Base-by-base conservation (phyloP, 768 basidiomycete species). In the Dacryopinax primogenitus region DNA sequence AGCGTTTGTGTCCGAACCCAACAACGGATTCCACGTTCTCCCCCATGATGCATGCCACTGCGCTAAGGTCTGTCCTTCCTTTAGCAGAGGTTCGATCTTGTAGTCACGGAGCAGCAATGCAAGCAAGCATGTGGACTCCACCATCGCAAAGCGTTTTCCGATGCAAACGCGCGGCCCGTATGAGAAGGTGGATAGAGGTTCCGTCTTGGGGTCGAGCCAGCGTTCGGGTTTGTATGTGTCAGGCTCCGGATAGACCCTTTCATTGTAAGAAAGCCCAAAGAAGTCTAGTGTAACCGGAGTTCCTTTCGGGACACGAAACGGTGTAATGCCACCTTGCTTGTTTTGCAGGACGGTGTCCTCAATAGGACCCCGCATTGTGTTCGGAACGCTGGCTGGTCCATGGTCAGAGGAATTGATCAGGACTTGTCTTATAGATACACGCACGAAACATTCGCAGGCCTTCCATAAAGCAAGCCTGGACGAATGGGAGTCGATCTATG, bases 91-190 rank as follows among this genome's bases (percentile, higher is more conserved):
- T 62, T 81, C 78, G 12, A 85, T 70, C 32, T 73, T 76, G 79
- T 79, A 85, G 47, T 84, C 83, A 18, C 81, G 76, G 23, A 84
- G 71, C 7, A 84, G 69, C 69, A 77, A 72, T 0, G 81, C 77
- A 21, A 85, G 76, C 74, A 85, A 82, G 62, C 77, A 78, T 18
- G 84, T 77, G 1, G 77, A 76, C 69, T 85, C 83, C 0, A 76
- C 77, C 0, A 77, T 76, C 1, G 84, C 81, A 68, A 86, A 85
- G 66, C 78, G 82, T 32, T 81, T 74, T 3, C 84, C 84, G 13
- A 84, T 72, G 67, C 84, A 86, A 16, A 71, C 69, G 16, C 83
- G 78, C 33, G 82, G 81, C 58, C 81, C 81, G 78, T 66, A 62
- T 23, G 70, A 66, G 63, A 76, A 76, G 1, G 64, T 34, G 3